A percentile compares a stretch with the other conserved stretches of the same genome.
Evolutionary conservation across 768 basidiomycete species (phyloP).

Genomic region (Naganishia onofrii): DNA sequence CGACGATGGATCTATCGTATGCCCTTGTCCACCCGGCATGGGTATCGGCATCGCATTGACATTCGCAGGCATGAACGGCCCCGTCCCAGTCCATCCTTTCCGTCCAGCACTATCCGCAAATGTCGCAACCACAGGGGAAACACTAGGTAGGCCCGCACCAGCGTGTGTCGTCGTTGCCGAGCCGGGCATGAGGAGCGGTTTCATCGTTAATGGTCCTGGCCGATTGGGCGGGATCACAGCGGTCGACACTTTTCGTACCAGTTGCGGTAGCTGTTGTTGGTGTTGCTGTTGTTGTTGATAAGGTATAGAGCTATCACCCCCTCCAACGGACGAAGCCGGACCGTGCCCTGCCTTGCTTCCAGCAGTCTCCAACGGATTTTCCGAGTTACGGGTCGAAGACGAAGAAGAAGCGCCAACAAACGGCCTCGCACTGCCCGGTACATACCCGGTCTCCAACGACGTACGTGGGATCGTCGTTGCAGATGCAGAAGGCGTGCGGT

Average conservation of each 20-base stretch:
- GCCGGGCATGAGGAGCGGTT: constrained; percentile 10
- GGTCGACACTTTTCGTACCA: constrained; percentile 5
- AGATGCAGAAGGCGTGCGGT: constrained; percentile 10
- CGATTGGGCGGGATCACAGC: constrained; percentile 13
- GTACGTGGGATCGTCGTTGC: not conserved
- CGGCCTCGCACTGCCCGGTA: constrained; percentile 6
- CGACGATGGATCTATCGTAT: not conserved
- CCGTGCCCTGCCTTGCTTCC: too few relatives aligned
- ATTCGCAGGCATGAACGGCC: not conserved
- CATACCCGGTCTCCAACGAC: constrained; percentile 13
- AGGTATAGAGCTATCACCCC: too few relatives aligned
- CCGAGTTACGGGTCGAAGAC: too few relatives aligned
- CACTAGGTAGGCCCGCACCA: not conserved
- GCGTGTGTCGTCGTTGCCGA: not conserved
- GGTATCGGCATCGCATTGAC: not conserved
- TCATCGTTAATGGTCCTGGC: constrained; percentile 11
- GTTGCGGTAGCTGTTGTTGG: not conserved
- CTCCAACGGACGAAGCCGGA: too few relatives aligned
- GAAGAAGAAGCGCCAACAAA: not conserved
- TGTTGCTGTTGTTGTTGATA: not conserved
- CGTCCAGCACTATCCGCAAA: constrained; percentile 13
- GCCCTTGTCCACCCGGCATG: not conserved
- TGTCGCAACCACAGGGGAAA: constrained; percentile 12
- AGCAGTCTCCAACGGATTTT: too few relatives aligned
- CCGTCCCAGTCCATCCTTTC: not conserved